Evolutionary conservation across 495 filamentous ascomycete genomes (phyloP).

Genomic region (Patellaria atrata): DNA sequence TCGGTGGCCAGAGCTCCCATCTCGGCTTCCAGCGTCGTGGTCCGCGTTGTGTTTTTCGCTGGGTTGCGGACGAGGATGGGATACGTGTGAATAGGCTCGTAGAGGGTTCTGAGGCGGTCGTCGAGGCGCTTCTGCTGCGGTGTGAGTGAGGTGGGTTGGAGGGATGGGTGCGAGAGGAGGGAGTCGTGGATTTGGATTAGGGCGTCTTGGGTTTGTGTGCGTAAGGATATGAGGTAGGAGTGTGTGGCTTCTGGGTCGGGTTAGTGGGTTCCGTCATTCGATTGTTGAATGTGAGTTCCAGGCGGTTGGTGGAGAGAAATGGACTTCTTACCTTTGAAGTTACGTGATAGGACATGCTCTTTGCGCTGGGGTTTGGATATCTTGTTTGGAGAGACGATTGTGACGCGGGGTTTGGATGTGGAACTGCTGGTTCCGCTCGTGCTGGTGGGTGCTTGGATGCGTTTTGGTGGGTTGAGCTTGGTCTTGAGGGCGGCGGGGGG

Average conservation of each 20-base stretch:
- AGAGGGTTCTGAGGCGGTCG: neutral
- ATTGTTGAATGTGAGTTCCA: neutral
- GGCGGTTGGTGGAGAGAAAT: neutral
- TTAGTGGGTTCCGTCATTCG: neutral
- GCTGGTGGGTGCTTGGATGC: neutral
- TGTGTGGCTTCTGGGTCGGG: constrained; percentile 9
- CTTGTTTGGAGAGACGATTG: constrained; percentile 1
- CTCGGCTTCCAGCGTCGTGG: constrained; percentile 4
- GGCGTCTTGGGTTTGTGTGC: neutral
- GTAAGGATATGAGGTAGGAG: constrained; percentile 9
- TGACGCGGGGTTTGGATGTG: neutral
- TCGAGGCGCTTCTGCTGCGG: neutral
- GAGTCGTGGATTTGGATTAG: constrained; percentile 2
- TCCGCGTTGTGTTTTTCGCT: neutral
- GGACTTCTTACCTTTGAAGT: constrained; percentile 11
- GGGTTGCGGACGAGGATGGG: neutral
- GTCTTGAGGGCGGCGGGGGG: neutral
- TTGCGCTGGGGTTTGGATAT: neutral
- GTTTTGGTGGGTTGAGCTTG: neutral
- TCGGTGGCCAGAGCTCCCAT: no score
- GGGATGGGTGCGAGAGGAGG: constrained; percentile 3
- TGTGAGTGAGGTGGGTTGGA: neutral
- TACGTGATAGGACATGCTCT: neutral
- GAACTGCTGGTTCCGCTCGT: neutral
- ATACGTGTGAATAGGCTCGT: neutral